These are phyloP conservation scores for Hippophae rhamnoides DNA, from an alignment of 306 rosid species.

Conservation along the genomic window DNA sequence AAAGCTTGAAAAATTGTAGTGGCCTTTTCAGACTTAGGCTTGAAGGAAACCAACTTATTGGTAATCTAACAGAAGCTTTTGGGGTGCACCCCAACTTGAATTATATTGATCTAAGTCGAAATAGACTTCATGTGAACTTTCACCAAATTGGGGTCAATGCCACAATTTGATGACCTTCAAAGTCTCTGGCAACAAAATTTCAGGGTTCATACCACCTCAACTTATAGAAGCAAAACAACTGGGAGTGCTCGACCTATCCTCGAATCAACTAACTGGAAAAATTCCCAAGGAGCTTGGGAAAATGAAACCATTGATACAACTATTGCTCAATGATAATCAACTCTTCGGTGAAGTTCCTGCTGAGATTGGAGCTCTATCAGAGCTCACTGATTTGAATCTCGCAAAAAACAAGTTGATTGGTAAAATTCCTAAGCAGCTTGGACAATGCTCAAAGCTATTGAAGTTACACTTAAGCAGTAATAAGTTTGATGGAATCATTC, in stretches of 20 bases:
- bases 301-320: neutral
- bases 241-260: neutral
- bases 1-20: slow-evolving; percentile 24
- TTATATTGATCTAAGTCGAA: slow-evolving; percentile 19
- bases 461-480: neutral
- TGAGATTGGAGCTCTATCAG: neutral
- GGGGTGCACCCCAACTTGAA: slow-evolving; percentile 28
- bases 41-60: slow-evolving; percentile 16
- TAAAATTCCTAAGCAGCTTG: neutral
- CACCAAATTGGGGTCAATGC: slow-evolving; percentile 3
- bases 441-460: neutral
- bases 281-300: slow-evolving; percentile 1
- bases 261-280: neutral
- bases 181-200: neutral
- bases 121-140: slow-evolving; percentile 15
- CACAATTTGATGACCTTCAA: neutral
- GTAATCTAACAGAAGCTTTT: slow-evolving; percentile 20
- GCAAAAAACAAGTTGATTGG: neutral
- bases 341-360: neutral
- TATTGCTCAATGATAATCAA: neutral
- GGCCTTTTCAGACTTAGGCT: slow-evolving; percentile 20
- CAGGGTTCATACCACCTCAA: no score
- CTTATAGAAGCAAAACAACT: no score
- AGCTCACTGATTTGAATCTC: neutral
- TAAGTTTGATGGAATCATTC: neutral